phyloP scores from a whole-genome alignment of 176 grass and related monocot species.

The maize (Zea mays) region DNA sequence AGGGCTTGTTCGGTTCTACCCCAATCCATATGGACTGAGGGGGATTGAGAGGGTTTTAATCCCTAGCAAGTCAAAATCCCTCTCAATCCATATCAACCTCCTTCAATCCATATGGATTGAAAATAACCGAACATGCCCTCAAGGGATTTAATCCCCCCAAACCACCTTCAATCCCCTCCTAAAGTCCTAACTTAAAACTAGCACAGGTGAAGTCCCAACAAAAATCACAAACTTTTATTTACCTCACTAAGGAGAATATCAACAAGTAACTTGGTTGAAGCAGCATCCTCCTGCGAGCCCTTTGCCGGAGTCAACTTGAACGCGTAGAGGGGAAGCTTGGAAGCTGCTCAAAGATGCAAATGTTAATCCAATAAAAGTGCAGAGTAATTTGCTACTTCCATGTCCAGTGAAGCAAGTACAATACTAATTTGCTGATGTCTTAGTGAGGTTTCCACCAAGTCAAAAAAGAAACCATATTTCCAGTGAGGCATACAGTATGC shows the following conservation, averaged over 20 bases:
- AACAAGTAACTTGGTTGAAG: constrained; percentile 53
- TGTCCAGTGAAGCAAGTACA: background rate
- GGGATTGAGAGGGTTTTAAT: no score
- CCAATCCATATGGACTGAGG: no score
- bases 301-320: constrained; percentile 49
- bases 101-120: no score
- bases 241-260: constrained; percentile 86
- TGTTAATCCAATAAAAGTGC: background rate
- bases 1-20: no score
- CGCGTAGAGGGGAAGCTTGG: constrained; percentile 77
- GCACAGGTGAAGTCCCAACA: background rate
- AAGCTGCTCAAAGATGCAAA: constrained; percentile 49
- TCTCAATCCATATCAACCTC: no score
- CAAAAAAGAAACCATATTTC: background rate
- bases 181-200: no score
- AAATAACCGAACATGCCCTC: no score
- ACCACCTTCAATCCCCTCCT: no score
- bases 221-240: constrained; percentile 25
- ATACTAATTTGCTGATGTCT: background rate
- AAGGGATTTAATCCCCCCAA: no score
- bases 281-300: constrained; percentile 30
- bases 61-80: no score
- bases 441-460: background rate
- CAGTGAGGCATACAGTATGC: background rate
- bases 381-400: background rate